Evolutionary conservation across 441 rosid genomes (phyloP), one percentile per base, ranked within the genome.

Genomic region (Eutrema salsugineum): DNA sequence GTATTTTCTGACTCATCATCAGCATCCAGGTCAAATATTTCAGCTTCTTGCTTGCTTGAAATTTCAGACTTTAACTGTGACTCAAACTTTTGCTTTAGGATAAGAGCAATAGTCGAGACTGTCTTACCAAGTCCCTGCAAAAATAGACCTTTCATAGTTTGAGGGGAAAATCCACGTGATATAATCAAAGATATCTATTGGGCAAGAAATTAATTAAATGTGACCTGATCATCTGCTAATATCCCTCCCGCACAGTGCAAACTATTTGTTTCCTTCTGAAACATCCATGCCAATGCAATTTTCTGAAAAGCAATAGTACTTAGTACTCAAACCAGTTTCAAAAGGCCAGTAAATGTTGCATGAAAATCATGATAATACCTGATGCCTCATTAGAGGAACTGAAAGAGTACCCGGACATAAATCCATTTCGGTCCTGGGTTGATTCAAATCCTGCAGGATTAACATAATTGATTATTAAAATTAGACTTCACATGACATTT

Each of bases 81-180:
- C 83, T 86, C 85, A 64, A 83, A 68, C 81, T 78, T 91, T 71
- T 89, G 94, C 90, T 85, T 83, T 79, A 85, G 95, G 81, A 93
- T 78, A 73, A 95, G 99, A 66, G 99, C 97, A 84, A 95, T 93
- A 76, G 83, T 82, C 40, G 98, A 93, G 74, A 95, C 82, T 43
- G 99, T 95, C 89, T 95, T 95, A 79, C 99, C 99, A 78, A 95
- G 98, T 39, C 98, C 98, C 99, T 95, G 90, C 47, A 71, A 55
- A 71, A 50, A 64, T 35, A 56, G 75, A 79, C 49, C 51, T 27
- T 48, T 70, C 77, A 46, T 69, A 79, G 70, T 57, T 36, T 16
- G 20, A 68, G 63, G 59, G 50, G 65, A 49, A 55, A 19, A 62
- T 43, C 68, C 36, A 38, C 28, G 40, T 51, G 24, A 61, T 19